phyloP scores from a whole-genome alignment of 1,284 basidiomycete genomes.

The Ceratobasidium theobromae region DNA sequence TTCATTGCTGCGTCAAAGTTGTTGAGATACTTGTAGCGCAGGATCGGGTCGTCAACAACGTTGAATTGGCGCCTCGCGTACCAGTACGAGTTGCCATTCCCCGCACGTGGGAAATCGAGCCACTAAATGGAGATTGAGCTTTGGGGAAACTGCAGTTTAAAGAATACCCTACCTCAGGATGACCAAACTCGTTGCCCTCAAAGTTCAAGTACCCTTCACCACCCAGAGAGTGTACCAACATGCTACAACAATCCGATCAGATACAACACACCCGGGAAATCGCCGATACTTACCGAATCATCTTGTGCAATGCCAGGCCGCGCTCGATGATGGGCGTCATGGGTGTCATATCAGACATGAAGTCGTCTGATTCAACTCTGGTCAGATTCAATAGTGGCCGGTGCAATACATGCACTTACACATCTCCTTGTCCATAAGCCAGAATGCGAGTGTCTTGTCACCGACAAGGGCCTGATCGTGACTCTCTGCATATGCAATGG shows the following conservation, averaged over 20 bases:
- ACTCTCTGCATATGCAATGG: conserved; percentile 93
- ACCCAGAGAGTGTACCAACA: conserved; percentile 88
- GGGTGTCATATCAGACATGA: conserved; percentile 90
- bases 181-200: conserved; percentile 97
- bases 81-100: conserved; percentile 94
- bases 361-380: conserved; percentile 61
- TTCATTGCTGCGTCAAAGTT: conserved; percentile 97
- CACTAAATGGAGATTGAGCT: conserved; percentile 56
- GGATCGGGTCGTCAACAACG: conserved; percentile 78
- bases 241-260: conserved; percentile 49
- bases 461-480: conserved; percentile 98
- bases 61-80: conserved; percentile 97
- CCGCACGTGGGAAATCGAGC: conserved; percentile 97
- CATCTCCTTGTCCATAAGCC: conserved; percentile 99
- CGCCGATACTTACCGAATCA: conserved; percentile 74
- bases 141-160: conserved; percentile 5
- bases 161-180: conserved; percentile 72
- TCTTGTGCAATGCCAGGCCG: conserved; percentile 92
- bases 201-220: conserved; percentile 98
- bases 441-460: conserved; percentile 97
- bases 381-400: conserved; percentile 20
- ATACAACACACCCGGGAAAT: neutral
- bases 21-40: conserved; percentile 92
- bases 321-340: conserved; percentile 87
- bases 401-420: conserved; percentile 54